Evolutionary conservation across 805 yeast species (phyloP).

Genomic region (Yarrowia divulgata): DNA sequence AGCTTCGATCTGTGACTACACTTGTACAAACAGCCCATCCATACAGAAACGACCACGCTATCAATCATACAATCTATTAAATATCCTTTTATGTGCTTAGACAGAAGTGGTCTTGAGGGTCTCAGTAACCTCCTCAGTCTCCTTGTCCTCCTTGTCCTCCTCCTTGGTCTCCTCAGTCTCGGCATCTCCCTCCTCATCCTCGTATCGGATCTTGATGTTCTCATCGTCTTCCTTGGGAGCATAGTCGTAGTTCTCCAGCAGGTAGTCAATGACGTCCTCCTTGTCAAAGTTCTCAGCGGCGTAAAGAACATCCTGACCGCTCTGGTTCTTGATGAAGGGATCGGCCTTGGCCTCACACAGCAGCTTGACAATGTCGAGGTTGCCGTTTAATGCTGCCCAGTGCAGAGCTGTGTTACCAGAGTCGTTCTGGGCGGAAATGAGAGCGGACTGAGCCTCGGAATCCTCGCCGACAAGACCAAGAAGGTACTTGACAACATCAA

Average conservation of each 20-base stretch:
- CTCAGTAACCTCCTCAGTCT: constrained; percentile 28
- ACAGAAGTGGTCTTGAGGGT: constrained; percentile 35
- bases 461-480: constrained; percentile 48
- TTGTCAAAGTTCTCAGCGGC: constrained; percentile 86
- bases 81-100: constrained; percentile 28
- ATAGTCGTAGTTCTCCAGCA: constrained; percentile 74
- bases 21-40: no score
- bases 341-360: constrained; percentile 83
- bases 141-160: constrained; percentile 15
- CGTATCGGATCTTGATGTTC: constrained; percentile 47
- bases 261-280: constrained; percentile 78
- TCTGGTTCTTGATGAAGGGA: constrained; percentile 75
- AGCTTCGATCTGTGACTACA: no score
- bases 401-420: constrained; percentile 94
- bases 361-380: constrained; percentile 69
- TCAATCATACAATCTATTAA: constrained; percentile 12
- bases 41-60: no score
- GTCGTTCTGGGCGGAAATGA: constrained; percentile 66
- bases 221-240: constrained; percentile 64
- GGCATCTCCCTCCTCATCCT: constrained; percentile 39
- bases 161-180: constrained; percentile 40
- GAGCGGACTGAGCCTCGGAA: constrained; percentile 49
- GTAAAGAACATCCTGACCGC: constrained; percentile 82
- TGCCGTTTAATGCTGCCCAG: constrained; percentile 95
- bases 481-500: constrained; percentile 67